These are phyloP conservation scores for Priceomyces haplophilus DNA, from an alignment of 805 yeast species.

Conservation along the genomic window DNA sequence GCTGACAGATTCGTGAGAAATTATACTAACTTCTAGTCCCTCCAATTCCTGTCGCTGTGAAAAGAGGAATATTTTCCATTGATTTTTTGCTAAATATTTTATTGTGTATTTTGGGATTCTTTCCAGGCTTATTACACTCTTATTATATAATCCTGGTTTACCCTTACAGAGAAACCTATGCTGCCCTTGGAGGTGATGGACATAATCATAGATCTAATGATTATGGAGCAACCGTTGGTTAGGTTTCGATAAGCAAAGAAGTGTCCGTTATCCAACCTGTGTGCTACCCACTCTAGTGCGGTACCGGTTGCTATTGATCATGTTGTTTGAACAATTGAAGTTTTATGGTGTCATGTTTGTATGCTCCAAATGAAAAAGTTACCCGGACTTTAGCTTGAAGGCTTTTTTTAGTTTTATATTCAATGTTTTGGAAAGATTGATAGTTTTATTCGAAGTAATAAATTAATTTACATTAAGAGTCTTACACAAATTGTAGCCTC, in stretches of 20 bases:
- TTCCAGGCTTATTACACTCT: constrained; percentile 76
- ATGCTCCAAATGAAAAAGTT: background rate
- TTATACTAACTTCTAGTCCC: constrained; percentile 44
- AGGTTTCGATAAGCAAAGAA: background rate
- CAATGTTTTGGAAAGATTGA: background rate
- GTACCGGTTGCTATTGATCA: no score
- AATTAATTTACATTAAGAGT: background rate
- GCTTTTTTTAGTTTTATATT: no score
- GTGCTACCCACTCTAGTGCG: no score
- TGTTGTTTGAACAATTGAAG: no score
- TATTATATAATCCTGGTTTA: constrained; percentile 76
- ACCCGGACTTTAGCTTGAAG: no score
- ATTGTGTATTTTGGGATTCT: constrained; percentile 64
- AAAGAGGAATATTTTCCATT: constrained; percentile 68
- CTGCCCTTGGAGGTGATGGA: constrained; percentile 29
- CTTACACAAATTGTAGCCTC: constrained; percentile 7
- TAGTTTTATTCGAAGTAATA: background rate
- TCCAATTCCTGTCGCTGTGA: constrained; percentile 73
- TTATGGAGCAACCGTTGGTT: constrained; percentile 8
- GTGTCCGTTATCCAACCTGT: no score
- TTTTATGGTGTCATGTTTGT: no score
- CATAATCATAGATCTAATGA: constrained; percentile 18
- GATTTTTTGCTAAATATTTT: constrained; percentile 69
- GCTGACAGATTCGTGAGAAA: background rate
- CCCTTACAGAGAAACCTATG: constrained; percentile 44